phyloP scores from a whole-genome alignment of 495 filamentous ascomycete genomes.

The Mycothermus thermophilus region DNA sequence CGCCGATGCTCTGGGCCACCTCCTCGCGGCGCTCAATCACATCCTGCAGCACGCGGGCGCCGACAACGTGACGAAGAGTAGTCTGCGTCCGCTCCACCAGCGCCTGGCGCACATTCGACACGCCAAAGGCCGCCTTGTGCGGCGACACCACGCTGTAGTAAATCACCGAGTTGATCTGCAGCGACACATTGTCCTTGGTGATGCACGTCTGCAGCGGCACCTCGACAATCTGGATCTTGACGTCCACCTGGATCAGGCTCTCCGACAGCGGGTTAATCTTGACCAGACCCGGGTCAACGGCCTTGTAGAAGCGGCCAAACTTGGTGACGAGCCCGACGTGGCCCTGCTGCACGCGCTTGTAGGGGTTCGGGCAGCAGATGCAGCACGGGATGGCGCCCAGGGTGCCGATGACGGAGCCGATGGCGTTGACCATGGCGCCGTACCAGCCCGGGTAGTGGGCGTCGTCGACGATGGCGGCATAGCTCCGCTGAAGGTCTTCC shows the following conservation, averaged over 20 bases:
- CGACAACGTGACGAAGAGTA: constrained; percentile 92
- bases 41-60: constrained; percentile 90
- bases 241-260: constrained; percentile 78
- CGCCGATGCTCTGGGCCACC: constrained; percentile 81
- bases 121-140: constrained; percentile 96
- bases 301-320: constrained; percentile 92
- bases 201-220: constrained; percentile 95
- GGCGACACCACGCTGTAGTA: constrained; percentile 96
- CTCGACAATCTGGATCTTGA: constrained; percentile 98
- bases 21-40: constrained; percentile 98
- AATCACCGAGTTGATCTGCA: constrained; percentile 90
- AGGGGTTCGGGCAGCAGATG: constrained; percentile 86
- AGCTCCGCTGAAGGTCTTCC: constrained; percentile 79
- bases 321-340: constrained; percentile 90
- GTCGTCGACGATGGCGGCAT: constrained; percentile 69
- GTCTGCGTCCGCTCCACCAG: constrained; percentile 97
- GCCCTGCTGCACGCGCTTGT: constrained; percentile 84
- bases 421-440: constrained; percentile 62
- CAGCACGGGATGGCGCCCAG: constrained; percentile 87
- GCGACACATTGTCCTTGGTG: constrained; percentile 97
- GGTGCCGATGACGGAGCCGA: constrained; percentile 67
- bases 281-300: constrained; percentile 92
- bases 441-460: constrained; percentile 77
- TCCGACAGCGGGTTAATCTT: constrained; percentile 97
- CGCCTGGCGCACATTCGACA: constrained; percentile 83